phyloP scores from a whole-genome alignment of 2,329 filamentous ascomycete species.

The Alternaria consortialis region DNA sequence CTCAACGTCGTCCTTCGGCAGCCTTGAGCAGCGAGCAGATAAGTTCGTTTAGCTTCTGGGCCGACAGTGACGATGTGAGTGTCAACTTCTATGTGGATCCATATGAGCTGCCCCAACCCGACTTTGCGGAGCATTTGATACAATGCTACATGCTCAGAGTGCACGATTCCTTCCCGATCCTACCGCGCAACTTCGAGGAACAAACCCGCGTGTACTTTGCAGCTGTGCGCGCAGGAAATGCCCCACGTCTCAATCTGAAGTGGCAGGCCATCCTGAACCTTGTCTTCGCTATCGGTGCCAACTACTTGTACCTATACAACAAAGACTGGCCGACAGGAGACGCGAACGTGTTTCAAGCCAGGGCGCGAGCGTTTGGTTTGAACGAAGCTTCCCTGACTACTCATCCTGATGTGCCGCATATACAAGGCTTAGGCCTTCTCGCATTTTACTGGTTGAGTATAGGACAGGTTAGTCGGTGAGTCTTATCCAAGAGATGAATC shows the following conservation, averaged over 20 bases:
- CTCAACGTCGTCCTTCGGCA: constrained; percentile 17
- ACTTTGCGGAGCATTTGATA: constrained; percentile 45
- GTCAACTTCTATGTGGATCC: constrained; percentile 40
- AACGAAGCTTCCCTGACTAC: constrained; percentile 37
- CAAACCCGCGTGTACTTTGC: constrained; percentile 48
- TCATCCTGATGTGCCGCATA: constrained; percentile 50
- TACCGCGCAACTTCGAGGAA: constrained; percentile 45
- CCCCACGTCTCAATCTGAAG: constrained; percentile 30
- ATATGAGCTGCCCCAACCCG: constrained; percentile 44
- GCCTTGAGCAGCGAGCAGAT: constrained; percentile 36
- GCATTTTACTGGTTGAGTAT: constrained; percentile 53
- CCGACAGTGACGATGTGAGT: constrained; percentile 39
- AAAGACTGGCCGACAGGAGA: constrained; percentile 41
- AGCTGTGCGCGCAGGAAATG: constrained; percentile 28
- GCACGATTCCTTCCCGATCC: constrained; percentile 52
- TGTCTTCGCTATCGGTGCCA: constrained; percentile 55
- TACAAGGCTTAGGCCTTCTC: constrained; percentile 51
- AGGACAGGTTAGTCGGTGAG: constrained; percentile 54
- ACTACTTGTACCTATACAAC: constrained; percentile 48
- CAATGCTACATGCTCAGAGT: constrained; percentile 51
- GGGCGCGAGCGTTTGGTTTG: constrained; percentile 49
- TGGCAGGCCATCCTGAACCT: constrained; percentile 55
- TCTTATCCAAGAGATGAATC: neutral
- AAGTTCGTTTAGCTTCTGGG: constrained; percentile 45
- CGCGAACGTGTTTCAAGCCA: constrained; percentile 51